Conservation (phyloP, 768 basidiomycete species). For the Sarcomyxa edulis region DNA sequence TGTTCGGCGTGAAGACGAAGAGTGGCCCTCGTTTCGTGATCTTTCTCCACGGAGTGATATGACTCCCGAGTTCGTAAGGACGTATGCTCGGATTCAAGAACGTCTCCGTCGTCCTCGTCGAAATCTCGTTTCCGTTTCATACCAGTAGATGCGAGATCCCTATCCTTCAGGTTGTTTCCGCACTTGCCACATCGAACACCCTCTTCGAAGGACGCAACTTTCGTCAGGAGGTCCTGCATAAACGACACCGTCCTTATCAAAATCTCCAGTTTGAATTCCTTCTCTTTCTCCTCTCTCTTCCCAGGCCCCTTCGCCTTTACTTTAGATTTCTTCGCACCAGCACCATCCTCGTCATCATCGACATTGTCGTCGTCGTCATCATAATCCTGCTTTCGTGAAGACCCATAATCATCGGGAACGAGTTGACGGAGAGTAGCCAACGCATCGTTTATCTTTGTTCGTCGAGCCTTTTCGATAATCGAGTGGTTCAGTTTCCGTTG, state of each 20-base stretch:
- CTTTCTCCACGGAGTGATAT: conserved; percentile 3
- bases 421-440: conserved; percentile 71
- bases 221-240: conserved; percentile 63
- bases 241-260: conserved; percentile 78
- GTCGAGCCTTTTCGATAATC: conserved; percentile 87
- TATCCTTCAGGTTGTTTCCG: conserved; percentile 15
- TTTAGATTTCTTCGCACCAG: conserved; percentile 21
- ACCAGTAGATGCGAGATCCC: neutral
- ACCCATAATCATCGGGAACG: conserved; percentile 58
- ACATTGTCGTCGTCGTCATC: conserved; percentile 32
- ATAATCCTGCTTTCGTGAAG: conserved; percentile 10
- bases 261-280: conserved; percentile 92
- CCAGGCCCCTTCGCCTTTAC: conserved; percentile 28
- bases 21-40: conserved; percentile 3
- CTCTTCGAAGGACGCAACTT: no score
- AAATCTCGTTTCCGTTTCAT: conserved; percentile 13
- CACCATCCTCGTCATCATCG: conserved; percentile 30
- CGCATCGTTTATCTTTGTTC: conserved; percentile 95
- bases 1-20: conserved; percentile 4
- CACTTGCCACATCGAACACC: conserved; percentile 29
- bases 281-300: conserved; percentile 55
- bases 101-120: conserved; percentile 2
- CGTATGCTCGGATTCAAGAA: neutral
- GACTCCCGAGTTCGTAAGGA: conserved; percentile 2
- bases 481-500: conserved; percentile 92